phyloP scores from a whole-genome alignment of 2,329 filamentous ascomycete genomes.

The Fusarium subtropicale region DNA sequence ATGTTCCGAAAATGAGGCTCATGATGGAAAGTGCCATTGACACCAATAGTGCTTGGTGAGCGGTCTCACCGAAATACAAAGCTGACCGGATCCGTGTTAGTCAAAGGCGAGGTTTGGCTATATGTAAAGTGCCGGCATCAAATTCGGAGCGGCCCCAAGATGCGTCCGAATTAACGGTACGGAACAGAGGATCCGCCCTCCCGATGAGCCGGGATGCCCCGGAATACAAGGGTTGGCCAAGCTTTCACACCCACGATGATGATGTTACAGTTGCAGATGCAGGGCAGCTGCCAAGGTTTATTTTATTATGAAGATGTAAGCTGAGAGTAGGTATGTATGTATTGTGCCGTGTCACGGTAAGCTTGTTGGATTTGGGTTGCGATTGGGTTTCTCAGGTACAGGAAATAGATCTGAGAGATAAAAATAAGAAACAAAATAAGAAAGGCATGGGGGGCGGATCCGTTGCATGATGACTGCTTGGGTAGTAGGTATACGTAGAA shows the following conservation, averaged over 20 bases:
- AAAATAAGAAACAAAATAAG: neutral
- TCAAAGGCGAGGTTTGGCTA: conserved; percentile 2
- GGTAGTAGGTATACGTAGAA: neutral
- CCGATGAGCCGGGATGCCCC: conserved; percentile 37
- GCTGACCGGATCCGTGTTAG: conserved; percentile 3
- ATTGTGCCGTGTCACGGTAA: neutral
- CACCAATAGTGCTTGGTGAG: neutral
- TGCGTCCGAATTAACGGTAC: conserved; percentile 30
- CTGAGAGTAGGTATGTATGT: neutral
- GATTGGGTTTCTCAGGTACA: conserved; percentile 1
- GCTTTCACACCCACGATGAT: conserved; percentile 10
- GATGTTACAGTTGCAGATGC: conserved; percentile 18
- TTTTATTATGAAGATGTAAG: conserved; percentile 1
- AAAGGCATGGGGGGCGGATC: neutral
- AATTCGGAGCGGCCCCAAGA: conserved; percentile 20
- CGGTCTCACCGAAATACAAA: conserved; percentile 24
- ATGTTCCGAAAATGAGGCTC: neutral
- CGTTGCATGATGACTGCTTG: neutral
- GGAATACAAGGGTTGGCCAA: conserved; percentile 21
- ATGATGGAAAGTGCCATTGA: neutral
- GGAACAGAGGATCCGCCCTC: conserved; percentile 31
- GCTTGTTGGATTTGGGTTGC: neutral
- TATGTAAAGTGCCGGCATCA: conserved; percentile 17
- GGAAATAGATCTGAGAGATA: neutral
- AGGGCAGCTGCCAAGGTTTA: conserved; percentile 24